These are phyloP conservation scores for Heliosperma pusillum DNA, from an alignment of 148 eudicot genomes.

Conservation along the genomic window DNA sequence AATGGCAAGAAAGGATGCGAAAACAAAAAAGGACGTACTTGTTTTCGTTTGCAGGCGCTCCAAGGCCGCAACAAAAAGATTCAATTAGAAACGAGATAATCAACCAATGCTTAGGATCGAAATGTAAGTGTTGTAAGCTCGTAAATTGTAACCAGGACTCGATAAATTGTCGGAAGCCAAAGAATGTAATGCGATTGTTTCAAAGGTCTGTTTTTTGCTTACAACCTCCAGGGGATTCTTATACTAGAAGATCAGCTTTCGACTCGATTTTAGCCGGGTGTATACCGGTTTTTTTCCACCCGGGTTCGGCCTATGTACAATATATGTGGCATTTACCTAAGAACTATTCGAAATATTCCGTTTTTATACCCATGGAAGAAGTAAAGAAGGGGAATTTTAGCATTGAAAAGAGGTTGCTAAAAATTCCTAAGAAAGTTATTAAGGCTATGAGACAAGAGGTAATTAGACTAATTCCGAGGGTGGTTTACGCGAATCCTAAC, in stretches of 20 bases:
- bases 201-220: slow-evolving; percentile 61
- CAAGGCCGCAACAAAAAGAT: slow-evolving; percentile 38
- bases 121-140: slow-evolving; percentile 36
- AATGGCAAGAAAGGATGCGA: slow-evolving; percentile 62
- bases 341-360: slow-evolving; percentile 48
- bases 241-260: slow-evolving; percentile 63
- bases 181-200: slow-evolving; percentile 43
- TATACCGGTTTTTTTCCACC: slow-evolving; percentile 73
- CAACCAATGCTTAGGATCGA: slow-evolving; percentile 39
- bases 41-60: slow-evolving; percentile 61
- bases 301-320: slow-evolving; percentile 63
- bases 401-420: slow-evolving; percentile 36
- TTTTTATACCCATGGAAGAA: slow-evolving; percentile 47
- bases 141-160: slow-evolving; percentile 30
- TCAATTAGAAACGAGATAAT: slow-evolving; percentile 57
- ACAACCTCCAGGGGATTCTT: slow-evolving; percentile 85
- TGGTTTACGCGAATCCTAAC: slow-evolving; percentile 54
- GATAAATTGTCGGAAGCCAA: slow-evolving; percentile 44
- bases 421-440: slow-evolving; percentile 30
- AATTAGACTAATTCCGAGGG: slow-evolving; percentile 55
- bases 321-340: slow-evolving; percentile 80
- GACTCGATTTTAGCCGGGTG: slow-evolving; percentile 70
- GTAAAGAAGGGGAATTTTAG: slow-evolving; percentile 34
- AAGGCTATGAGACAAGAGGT: slow-evolving; percentile 54
- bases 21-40: slow-evolving; percentile 29